Percentiles rank a stretch among this genome's conserved stretches.
Conservation (phyloP, 2,329 filamentous ascomycete species). For the Emergomyces orientalis region DNA sequence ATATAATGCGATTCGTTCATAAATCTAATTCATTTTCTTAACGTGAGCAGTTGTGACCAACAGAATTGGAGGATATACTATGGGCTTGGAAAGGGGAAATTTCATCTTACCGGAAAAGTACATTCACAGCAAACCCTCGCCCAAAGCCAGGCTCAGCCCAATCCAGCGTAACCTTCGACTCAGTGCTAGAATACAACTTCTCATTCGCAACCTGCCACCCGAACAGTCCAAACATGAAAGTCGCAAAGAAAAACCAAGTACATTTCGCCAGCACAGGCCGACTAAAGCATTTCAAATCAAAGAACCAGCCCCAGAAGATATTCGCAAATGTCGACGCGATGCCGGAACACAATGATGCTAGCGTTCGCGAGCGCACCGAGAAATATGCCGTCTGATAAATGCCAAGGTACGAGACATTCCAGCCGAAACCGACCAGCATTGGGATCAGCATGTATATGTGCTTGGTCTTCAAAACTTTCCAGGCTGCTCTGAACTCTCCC, state of each 20-base stretch:
- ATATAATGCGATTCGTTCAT: constrained; percentile 45
- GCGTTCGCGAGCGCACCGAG: constrained; percentile 38
- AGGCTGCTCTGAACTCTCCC: constrained; percentile 29
- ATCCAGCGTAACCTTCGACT: constrained; percentile 36
- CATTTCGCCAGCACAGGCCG: constrained; percentile 37
- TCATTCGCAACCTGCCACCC: constrained; percentile 43
- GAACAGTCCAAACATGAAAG: constrained; percentile 36
- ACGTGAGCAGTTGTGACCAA: neutral
- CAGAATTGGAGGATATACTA: too few species aligned
- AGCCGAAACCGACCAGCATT: constrained; percentile 41
- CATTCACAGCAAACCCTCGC: constrained; percentile 40
- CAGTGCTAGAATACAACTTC: constrained; percentile 33
- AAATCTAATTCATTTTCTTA: constrained; percentile 23
- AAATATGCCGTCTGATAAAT: constrained; percentile 47
- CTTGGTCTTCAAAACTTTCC: constrained; percentile 31
- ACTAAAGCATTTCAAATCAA: constrained; percentile 35
- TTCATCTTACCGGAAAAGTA: constrained; percentile 35
- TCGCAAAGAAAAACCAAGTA: constrained; percentile 36
- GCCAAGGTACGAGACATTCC: constrained; percentile 42
- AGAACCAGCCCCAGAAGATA: constrained; percentile 44
- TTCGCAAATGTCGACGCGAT: constrained; percentile 39
- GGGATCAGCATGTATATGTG: constrained; percentile 42
- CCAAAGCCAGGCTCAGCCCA: constrained; percentile 40
- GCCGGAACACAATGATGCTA: constrained; percentile 37
- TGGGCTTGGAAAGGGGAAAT: neutral